These are phyloP conservation scores for Coemansia sp. DNA, from an alignment of 192 early-diverging fungal species.

Conservation along the genomic window DNA sequence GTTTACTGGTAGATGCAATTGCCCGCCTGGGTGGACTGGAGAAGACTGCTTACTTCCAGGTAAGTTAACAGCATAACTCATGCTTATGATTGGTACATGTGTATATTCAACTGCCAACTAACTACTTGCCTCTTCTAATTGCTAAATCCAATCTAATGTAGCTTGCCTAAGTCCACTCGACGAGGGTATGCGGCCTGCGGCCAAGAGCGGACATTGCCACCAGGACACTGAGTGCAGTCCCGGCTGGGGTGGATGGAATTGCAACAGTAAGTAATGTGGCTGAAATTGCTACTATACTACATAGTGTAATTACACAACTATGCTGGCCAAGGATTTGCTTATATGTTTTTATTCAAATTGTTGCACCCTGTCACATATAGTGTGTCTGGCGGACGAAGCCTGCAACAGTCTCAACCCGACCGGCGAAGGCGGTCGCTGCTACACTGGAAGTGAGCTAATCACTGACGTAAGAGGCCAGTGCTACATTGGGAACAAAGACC, in stretches of 20 bases:
- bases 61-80: slow-evolving; percentile 14
- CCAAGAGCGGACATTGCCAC: slow-evolving; percentile 57
- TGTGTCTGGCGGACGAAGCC: slow-evolving; percentile 66
- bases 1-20: slow-evolving; percentile 75
- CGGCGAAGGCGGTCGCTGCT: slow-evolving; percentile 75
- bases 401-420: slow-evolving; percentile 72
- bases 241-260: slow-evolving; percentile 94
- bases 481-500: slow-evolving; percentile 70
- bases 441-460: slow-evolving; percentile 72
- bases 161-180: slow-evolving; percentile 77
- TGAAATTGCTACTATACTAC: too few species aligned
- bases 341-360: too few species aligned
- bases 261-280: slow-evolving; percentile 65
- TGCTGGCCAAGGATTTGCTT: too few species aligned
- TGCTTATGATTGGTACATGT: neutral
- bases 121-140: neutral
- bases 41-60: slow-evolving; percentile 74
- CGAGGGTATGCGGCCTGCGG: slow-evolving; percentile 62
- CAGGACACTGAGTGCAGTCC: slow-evolving; percentile 75
- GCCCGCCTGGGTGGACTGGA: slow-evolving; percentile 82
- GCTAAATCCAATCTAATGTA: slow-evolving; percentile 34
- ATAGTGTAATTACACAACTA: neutral
- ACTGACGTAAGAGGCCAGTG: slow-evolving; percentile 74
- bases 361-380: slow-evolving; percentile 23
- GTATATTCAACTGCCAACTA: neutral